These are phyloP conservation scores for Eustoma russellianum DNA, from an alignment of 257 asterid genomes.

Conservation along the genomic window DNA sequence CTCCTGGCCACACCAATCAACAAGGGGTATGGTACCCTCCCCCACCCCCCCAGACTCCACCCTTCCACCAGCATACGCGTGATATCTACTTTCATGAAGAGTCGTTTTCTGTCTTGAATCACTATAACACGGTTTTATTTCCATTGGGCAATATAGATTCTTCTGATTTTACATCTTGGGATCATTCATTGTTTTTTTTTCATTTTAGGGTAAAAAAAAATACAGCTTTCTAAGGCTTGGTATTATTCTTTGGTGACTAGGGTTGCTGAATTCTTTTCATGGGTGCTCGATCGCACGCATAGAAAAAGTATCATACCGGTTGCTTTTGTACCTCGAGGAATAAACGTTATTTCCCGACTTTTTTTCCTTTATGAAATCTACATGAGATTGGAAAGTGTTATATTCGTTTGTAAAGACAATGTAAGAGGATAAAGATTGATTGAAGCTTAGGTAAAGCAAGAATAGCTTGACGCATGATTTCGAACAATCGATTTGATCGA, in stretches of 20 bases:
- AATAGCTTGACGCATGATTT: too few relatives aligned
- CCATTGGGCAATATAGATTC: slow-evolving; percentile 25
- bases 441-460: too few relatives aligned
- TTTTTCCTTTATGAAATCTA: too few relatives aligned
- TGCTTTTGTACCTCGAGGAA: neutral
- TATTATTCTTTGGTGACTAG: neutral
- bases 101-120: slow-evolving; percentile 34
- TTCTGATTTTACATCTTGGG: neutral
- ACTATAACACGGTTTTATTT: slow-evolving; percentile 16
- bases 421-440: too few relatives aligned
- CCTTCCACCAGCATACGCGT: neutral
- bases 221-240: neutral
- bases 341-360: neutral
- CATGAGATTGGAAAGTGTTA: too few relatives aligned
- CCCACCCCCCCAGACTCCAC: neutral
- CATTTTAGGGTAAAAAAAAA: neutral
- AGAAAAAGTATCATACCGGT: neutral
- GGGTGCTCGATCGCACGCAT: neutral
- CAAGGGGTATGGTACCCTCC: neutral
- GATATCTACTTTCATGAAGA: slow-evolving; percentile 20
- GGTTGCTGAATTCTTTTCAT: neutral
- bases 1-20: neutral
- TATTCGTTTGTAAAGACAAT: too few relatives aligned
- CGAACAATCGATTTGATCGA: too few relatives aligned
- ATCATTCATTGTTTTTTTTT: neutral